phyloP scores from a whole-genome alignment of 1,139 yeast species.

The Zhuliangozyma parablackwelliae region DNA sequence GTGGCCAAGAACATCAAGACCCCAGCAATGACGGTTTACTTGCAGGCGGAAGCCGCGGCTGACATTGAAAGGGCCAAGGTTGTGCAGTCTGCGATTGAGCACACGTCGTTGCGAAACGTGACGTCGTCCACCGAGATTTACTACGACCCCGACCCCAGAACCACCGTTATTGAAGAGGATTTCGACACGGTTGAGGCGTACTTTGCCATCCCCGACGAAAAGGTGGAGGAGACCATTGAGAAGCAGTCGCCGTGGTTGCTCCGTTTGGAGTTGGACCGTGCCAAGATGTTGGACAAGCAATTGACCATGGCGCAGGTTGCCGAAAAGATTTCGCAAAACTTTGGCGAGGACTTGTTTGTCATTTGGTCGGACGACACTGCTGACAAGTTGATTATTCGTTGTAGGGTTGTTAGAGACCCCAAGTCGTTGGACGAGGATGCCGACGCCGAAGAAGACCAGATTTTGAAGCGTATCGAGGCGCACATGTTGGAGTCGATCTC shows the following conservation, averaged over 20 bases:
- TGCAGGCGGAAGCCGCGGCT: slow-evolving; percentile 72
- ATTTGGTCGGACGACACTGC: slow-evolving; percentile 99
- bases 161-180: slow-evolving; percentile 95
- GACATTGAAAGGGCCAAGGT: slow-evolving; percentile 93
- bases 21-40: slow-evolving; percentile 92
- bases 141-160: slow-evolving; percentile 97
- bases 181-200: slow-evolving; percentile 95
- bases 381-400: slow-evolving; percentile 92
- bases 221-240: slow-evolving; percentile 87
- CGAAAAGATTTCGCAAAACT: slow-evolving; percentile 86
- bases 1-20: slow-evolving; percentile 98
- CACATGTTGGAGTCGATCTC: slow-evolving; percentile 96
- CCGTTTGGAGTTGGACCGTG: slow-evolving; percentile 95
- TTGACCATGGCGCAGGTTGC: slow-evolving; percentile 98
- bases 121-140: slow-evolving; percentile 96
- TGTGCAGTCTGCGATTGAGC: slow-evolving; percentile 95
- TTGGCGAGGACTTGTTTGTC: slow-evolving; percentile 91
- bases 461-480: slow-evolving; percentile 89
- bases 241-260: slow-evolving; percentile 97
- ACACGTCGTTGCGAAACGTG: slow-evolving; percentile 89
- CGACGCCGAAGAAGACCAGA: slow-evolving; percentile 95
- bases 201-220: slow-evolving; percentile 96
- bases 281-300: slow-evolving; percentile 97
- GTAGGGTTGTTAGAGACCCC: slow-evolving; percentile 97
- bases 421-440: slow-evolving; percentile 89